Evolutionary conservation across 108 stramenopile genomes (phyloP).

Genomic region (Nitzschia sp.): DNA sequence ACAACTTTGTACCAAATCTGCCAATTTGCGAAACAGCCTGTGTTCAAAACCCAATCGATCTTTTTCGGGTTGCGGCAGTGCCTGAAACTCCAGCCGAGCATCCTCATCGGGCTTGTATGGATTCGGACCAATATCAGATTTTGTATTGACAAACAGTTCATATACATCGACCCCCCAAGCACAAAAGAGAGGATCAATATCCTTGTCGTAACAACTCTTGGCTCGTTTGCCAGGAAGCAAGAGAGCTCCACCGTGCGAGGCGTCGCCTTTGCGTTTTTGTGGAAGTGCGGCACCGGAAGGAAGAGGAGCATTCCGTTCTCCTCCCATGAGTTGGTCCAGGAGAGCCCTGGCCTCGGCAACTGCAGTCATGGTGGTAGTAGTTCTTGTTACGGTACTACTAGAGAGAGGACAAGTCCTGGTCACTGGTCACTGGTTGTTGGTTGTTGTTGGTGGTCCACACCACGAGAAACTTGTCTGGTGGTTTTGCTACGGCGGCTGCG

Average conservation of each 20-base stretch:
- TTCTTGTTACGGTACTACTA: too few relatives aligned
- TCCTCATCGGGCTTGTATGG: constrained; percentile 63
- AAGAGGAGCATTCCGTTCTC: constrained; percentile 76
- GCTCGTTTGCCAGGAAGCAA: constrained; percentile 45
- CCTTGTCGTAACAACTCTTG: constrained; percentile 79
- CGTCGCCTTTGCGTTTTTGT: constrained; percentile 29
- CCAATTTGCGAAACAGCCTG: constrained; percentile 70
- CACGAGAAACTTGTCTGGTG: not conserved
- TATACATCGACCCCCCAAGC: constrained; percentile 88
- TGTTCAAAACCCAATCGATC: constrained; percentile 75
- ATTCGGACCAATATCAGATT: constrained; percentile 76
- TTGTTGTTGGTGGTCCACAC: constrained; percentile 11
- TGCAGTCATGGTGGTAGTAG: constrained; percentile 27
- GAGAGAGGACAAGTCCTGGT: too few relatives aligned
- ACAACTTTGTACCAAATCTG: constrained; percentile 71
- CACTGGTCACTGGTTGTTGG: not conserved
- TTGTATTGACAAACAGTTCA: constrained; percentile 88
- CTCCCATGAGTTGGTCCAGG: constrained; percentile 87
- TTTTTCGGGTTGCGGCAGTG: constrained; percentile 69
- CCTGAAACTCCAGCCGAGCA: constrained; percentile 65
- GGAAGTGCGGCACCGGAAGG: constrained; percentile 54
- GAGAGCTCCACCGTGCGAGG: constrained; percentile 20
- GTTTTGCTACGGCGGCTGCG: too few relatives aligned
- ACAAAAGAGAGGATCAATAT: constrained; percentile 82
- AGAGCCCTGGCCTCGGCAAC: constrained; percentile 58